Evolutionary conservation across 1,284 basidiomycete species (phyloP).

Genomic region (Cutaneotrichosporon sp.): DNA sequence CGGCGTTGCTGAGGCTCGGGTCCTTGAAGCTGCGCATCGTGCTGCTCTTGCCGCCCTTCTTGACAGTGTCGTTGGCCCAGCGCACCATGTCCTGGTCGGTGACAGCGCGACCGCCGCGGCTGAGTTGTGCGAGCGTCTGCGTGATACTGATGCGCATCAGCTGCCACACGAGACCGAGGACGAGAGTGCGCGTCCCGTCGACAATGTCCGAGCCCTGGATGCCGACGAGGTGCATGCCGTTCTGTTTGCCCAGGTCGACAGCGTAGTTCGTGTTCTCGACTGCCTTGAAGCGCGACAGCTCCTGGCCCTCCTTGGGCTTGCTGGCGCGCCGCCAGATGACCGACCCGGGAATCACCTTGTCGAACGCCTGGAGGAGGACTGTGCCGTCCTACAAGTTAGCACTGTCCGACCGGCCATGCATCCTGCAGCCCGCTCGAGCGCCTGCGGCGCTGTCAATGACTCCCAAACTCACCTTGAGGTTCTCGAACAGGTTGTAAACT

Average conservation of each 20-base stretch:
- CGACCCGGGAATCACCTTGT: constrained; percentile 87
- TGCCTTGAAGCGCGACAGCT: constrained; percentile 89
- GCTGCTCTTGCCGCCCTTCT: constrained; percentile 65
- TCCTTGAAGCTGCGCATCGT: constrained; percentile 92
- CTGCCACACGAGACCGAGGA: constrained; percentile 96
- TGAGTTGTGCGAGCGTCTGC: constrained; percentile 80
- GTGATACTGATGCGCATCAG: constrained; percentile 88
- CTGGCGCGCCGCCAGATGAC: constrained; percentile 93
- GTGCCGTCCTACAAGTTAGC: constrained; percentile 63
- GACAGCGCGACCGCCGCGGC: constrained; percentile 71
- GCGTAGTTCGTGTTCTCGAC: constrained; percentile 98
- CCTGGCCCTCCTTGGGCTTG: constrained; percentile 83
- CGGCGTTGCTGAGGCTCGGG: constrained; percentile 78
- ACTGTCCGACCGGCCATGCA: constrained; percentile 26
- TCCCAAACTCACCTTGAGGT: constrained; percentile 62
- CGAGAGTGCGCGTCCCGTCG: constrained; percentile 84
- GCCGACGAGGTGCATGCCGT: constrained; percentile 92
- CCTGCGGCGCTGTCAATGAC: constrained; percentile 45
- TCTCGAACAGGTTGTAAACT: constrained; percentile 95
- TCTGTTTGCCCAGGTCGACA: constrained; percentile 87
- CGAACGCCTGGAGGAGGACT: constrained; percentile 90
- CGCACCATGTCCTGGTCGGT: constrained; percentile 90
- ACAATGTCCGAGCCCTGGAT: constrained; percentile 98
- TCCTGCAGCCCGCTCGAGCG: neutral
- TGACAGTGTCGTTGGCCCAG: constrained; percentile 91